phyloP scores from a whole-genome alignment of 495 filamentous ascomycete genomes.

The Xylaria flabelliformis region DNA sequence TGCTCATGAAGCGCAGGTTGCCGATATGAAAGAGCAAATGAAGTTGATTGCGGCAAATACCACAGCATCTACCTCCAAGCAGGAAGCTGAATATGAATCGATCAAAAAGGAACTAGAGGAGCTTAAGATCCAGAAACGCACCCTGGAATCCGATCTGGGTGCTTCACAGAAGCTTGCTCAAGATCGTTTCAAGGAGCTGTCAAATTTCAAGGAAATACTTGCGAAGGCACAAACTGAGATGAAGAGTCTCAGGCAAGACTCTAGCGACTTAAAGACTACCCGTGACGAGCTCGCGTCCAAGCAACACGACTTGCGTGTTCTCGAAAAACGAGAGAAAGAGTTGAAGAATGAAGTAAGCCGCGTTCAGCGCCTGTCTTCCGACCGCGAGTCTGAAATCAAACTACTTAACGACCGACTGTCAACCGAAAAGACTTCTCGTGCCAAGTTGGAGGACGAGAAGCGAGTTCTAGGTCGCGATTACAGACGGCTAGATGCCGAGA shows the following conservation, averaged over 20 bases:
- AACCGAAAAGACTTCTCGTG: constrained; percentile 72
- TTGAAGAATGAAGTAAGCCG: constrained; percentile 72
- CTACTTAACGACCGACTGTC: constrained; percentile 75
- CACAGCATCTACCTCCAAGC: constrained; percentile 42
- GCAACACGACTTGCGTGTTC: constrained; percentile 68
- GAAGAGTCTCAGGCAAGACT: constrained; percentile 74
- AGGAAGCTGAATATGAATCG: constrained; percentile 63
- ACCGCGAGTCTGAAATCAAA: constrained; percentile 79
- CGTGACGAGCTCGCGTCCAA: constrained; percentile 76
- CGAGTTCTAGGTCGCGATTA: constrained; percentile 74
- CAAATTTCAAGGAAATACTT: constrained; percentile 75
- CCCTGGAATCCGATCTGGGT: constrained; percentile 81
- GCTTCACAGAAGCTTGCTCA: constrained; percentile 86
- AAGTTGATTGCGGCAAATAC: neutral
- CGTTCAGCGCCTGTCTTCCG: constrained; percentile 70
- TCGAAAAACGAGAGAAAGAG: constrained; percentile 83
- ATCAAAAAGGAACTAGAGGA: constrained; percentile 76
- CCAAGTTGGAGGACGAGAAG: constrained; percentile 78
- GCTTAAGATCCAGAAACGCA: constrained; percentile 70
- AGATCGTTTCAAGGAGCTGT: constrained; percentile 84
- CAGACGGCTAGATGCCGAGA: constrained; percentile 74
- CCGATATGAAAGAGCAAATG: neutral
- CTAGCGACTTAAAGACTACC: constrained; percentile 68
- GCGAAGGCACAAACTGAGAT: constrained; percentile 89
- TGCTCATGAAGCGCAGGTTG: neutral